Evolutionary conservation across 202 grass and related monocot species (phyloP).

Genomic region (Digitaria exilis): DNA sequence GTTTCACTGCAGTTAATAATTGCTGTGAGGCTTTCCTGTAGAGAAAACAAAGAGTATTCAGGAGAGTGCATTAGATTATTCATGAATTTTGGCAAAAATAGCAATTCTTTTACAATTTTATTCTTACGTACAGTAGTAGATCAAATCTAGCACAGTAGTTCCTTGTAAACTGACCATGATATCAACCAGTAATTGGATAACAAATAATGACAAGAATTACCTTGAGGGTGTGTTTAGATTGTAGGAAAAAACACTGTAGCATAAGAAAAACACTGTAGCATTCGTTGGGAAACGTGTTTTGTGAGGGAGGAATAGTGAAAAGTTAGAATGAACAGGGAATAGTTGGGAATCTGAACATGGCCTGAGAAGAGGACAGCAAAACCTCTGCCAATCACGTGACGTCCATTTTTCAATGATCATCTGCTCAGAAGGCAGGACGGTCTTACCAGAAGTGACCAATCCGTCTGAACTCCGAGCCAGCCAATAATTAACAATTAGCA

Average conservation of each 20-base stretch:
- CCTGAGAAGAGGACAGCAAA: neutral
- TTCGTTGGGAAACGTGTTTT: too few relatives aligned
- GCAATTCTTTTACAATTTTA: neutral
- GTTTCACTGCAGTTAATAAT: conserved; percentile 26
- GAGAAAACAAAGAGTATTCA: neutral
- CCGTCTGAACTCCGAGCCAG: conserved; percentile 33
- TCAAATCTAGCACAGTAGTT: neutral
- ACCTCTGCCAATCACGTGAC: conserved; percentile 37
- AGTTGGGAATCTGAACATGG: too few relatives aligned
- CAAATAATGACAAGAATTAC: neutral
- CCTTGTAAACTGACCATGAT: neutral
- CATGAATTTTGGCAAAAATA: too few relatives aligned
- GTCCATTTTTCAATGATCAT: conserved; percentile 39
- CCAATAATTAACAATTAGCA: conserved; percentile 55
- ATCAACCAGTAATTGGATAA: neutral
- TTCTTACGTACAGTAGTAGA: neutral
- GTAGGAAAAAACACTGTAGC: too few relatives aligned
- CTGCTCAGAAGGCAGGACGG: too few relatives aligned
- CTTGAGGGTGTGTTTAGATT: too few relatives aligned
- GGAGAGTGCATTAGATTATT: too few relatives aligned
- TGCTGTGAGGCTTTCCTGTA: neutral
- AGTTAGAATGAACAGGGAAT: too few relatives aligned
- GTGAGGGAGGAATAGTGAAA: too few relatives aligned
- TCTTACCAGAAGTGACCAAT: conserved; percentile 38
- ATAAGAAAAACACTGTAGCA: too few relatives aligned